Conservation (phyloP, 2,329 filamentous ascomycete genomes). For the Incumbomyces lentus region DNA sequence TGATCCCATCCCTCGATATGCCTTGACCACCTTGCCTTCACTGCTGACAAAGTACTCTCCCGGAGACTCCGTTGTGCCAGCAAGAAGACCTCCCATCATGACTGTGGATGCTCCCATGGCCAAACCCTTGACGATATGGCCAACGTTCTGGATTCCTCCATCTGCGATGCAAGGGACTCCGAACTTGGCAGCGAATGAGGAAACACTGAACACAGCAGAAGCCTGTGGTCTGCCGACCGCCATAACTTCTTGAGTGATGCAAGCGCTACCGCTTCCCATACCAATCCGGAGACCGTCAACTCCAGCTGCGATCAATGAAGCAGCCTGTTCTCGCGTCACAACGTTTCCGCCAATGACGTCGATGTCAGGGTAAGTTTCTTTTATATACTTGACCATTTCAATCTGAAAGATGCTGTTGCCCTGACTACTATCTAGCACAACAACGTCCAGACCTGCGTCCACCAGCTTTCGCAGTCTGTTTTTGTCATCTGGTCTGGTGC, state of each 20-base stretch:
- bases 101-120: conserved; percentile 87
- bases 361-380: conserved; percentile 70
- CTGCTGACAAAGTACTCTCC: conserved; percentile 93
- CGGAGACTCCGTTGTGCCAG: conserved; percentile 93
- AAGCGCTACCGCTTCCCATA: conserved; percentile 96
- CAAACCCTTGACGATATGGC: conserved; percentile 97
- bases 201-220: conserved; percentile 81
- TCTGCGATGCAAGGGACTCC: conserved; percentile 97
- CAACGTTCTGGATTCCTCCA: conserved; percentile 95
- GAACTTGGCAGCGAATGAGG: conserved; percentile 79
- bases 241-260: conserved; percentile 99
- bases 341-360: conserved; percentile 98
- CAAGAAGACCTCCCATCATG: conserved; percentile 98
- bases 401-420: conserved; percentile 98
- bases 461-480: conserved; percentile 73
- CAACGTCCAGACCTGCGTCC: conserved; percentile 89
- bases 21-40: conserved; percentile 97
- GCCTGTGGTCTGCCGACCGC: conserved; percentile 94
- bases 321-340: conserved; percentile 93
- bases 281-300: conserved; percentile 95
- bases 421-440: conserved; percentile 90
- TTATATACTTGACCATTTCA: conserved; percentile 95
- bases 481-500: conserved; percentile 91
- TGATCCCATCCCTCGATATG: conserved; percentile 96
- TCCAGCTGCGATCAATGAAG: conserved; percentile 80